Evolutionary conservation across 495 filamentous ascomycete species (phyloP), one percentile per base, ranked within the genome.

Genomic region (Penicillium fimorum): DNA sequence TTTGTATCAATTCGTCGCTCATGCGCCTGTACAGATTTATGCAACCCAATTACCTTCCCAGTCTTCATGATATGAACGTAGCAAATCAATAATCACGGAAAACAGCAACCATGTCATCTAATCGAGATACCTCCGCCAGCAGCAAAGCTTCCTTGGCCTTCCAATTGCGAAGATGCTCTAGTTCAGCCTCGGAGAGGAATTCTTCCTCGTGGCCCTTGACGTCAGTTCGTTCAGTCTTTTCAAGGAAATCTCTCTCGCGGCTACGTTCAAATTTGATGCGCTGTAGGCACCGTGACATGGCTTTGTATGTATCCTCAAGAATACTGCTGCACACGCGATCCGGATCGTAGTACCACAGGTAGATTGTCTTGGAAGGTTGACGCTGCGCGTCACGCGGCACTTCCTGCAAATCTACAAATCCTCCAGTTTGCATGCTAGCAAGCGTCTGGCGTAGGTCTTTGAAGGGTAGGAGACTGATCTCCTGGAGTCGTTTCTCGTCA

Each of bases 361-460:
- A 97, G 37, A 93, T 84, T 1, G 90, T 92, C 33, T 89, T 84
- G 47, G 80, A 85, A 10, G 91, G 85, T 47, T 89, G 82, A 2
- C 90, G 86, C 47, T 85, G 87, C n/a, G 75, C 70, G 60, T 97
- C 93, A 43, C 86, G 86, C 4, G 94, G 94, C 0, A 97, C 86
- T 75, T 99, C 94, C 66, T 97, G 95, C 10, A 92, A 77, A 56
- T 96, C 88, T 17, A 96, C 80, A 56, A 92, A 87, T 4, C 94
- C 93, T 25, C 83, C 81, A 61, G 85, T 82, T 57, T 96, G 88
- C 80, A 99, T 88, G 53, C 82, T 82, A 2, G 86, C 82, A 63
- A 97, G 84, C 55, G 89, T 86, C 52, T 87, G 81, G 13, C 93
- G 91, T 43, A 96, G 78, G 44, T 94, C 87, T 50, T 89, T 86